Percentiles rank a stretch among this genome's conserved stretches.
Conservation (phyloP, 1,284 basidiomycete species). For the Malassezia sp. region DNA sequence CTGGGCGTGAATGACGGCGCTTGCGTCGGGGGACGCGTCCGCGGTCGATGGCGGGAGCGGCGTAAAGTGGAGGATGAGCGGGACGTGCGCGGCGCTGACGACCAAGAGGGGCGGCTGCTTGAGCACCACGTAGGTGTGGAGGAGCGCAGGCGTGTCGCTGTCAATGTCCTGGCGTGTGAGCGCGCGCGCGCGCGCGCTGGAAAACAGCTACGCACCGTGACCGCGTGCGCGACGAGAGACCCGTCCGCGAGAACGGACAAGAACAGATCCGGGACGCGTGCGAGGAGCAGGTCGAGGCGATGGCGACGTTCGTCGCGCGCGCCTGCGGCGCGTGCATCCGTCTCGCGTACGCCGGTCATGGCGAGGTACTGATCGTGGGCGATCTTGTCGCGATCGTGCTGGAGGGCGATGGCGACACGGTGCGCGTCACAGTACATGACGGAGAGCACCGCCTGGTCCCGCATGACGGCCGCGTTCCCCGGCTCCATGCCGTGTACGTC, state of each 20-base stretch:
- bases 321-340: background rate
- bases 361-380: background rate
- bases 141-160: background rate
- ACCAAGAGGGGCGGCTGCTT: background rate
- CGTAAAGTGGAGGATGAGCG: conserved; percentile 7
- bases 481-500: background rate
- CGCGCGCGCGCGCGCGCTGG: too few relatives aligned
- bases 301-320: background rate
- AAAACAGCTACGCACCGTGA: too few relatives aligned
- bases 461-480: background rate
- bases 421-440: conserved; percentile 11
- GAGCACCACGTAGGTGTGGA: conserved; percentile 1
- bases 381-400: conserved; percentile 7
- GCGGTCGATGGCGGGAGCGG: conserved; percentile 1
- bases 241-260: conserved; percentile 8
- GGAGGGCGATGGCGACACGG: conserved; percentile 1
- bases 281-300: conserved; percentile 7
- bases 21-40: background rate
- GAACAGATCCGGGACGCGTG: conserved; percentile 9
- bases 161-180: too few relatives aligned
- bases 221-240: conserved; percentile 3
- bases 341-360: background rate
- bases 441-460: background rate
- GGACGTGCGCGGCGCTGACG: background rate
- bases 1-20: conserved; percentile 10